These are phyloP conservation scores for Hyphodiscus hymeniophilus DNA, from an alignment of 495 filamentous ascomycete species.

Conservation along the genomic window DNA sequence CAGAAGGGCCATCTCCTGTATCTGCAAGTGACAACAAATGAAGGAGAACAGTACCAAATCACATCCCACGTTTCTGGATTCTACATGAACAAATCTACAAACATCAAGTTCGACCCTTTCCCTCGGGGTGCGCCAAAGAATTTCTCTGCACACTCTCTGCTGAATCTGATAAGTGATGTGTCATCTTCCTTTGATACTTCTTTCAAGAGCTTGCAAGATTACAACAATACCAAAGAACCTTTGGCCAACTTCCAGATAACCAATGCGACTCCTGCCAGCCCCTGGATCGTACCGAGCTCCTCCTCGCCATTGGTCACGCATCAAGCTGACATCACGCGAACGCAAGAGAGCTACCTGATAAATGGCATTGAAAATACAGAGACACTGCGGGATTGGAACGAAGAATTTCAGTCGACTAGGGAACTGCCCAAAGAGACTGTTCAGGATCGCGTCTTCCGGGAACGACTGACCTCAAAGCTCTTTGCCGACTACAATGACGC, in stretches of 20 bases:
- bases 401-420: slow-evolving; percentile 94
- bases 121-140: slow-evolving; percentile 63
- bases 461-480: slow-evolving; percentile 87
- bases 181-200: slow-evolving; percentile 73
- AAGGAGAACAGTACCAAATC: slow-evolving; percentile 88
- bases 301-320: slow-evolving; percentile 58
- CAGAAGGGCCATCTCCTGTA: slow-evolving; percentile 93
- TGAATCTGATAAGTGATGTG: slow-evolving; percentile 65
- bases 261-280: slow-evolving; percentile 83
- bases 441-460: slow-evolving; percentile 92
- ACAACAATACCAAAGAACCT: slow-evolving; percentile 74
- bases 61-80: slow-evolving; percentile 91
- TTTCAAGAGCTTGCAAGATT: slow-evolving; percentile 70
- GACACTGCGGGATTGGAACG: slow-evolving; percentile 95
- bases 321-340: slow-evolving; percentile 73
- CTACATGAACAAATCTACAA: slow-evolving; percentile 89
- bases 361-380: slow-evolving; percentile 88
- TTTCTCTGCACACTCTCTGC: slow-evolving; percentile 72
- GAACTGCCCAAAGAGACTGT: slow-evolving; percentile 89
- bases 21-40: slow-evolving; percentile 76
- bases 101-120: slow-evolving; percentile 84
- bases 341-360: slow-evolving; percentile 88
- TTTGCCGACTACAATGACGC: slow-evolving; percentile 98
- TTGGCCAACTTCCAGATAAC: slow-evolving; percentile 90
- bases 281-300: slow-evolving; percentile 76